Percentiles rank a stretch among this genome's conserved stretches.
Conservation (phyloP, 345 rosid genomes). For the Corchorus capsularis region DNA sequence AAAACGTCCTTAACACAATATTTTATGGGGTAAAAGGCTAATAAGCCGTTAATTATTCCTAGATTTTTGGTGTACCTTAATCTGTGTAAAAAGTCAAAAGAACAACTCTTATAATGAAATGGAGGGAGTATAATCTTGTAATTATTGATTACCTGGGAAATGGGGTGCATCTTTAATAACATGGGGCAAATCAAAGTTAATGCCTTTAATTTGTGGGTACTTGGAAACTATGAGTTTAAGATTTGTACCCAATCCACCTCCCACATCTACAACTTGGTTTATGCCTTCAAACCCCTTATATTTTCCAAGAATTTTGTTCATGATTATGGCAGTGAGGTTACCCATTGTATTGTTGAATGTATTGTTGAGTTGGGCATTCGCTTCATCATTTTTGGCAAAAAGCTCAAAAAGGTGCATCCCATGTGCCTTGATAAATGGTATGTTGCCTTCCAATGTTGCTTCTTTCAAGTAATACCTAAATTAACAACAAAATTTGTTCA, state of each 20-base stretch:
- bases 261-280: constrained; percentile 36
- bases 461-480: too few relatives aligned
- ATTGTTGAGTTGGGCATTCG: constrained; percentile 26
- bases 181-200: constrained; percentile 48
- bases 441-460: constrained; percentile 33
- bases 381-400: constrained; percentile 19
- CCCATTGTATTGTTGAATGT: constrained; percentile 38
- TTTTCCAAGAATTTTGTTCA: constrained; percentile 30
- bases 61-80: too few relatives aligned
- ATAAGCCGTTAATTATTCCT: too few relatives aligned
- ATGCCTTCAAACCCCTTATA: constrained; percentile 44
- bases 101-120: not conserved
- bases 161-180: constrained; percentile 29
- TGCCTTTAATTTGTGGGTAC: constrained; percentile 47
- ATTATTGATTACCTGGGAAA: constrained; percentile 34
- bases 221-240: constrained; percentile 37
- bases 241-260: constrained; percentile 34
- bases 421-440: constrained; percentile 31
- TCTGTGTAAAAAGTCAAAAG: too few relatives aligned
- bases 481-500: too few relatives aligned
- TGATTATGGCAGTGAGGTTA: constrained; percentile 15
- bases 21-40: too few relatives aligned
- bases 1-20: too few relatives aligned
- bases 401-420: constrained; percentile 31
- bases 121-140: not conserved